Evolutionary conservation across 2,329 filamentous ascomycete species (phyloP).

Genomic region (Diaporthe longicolla): DNA sequence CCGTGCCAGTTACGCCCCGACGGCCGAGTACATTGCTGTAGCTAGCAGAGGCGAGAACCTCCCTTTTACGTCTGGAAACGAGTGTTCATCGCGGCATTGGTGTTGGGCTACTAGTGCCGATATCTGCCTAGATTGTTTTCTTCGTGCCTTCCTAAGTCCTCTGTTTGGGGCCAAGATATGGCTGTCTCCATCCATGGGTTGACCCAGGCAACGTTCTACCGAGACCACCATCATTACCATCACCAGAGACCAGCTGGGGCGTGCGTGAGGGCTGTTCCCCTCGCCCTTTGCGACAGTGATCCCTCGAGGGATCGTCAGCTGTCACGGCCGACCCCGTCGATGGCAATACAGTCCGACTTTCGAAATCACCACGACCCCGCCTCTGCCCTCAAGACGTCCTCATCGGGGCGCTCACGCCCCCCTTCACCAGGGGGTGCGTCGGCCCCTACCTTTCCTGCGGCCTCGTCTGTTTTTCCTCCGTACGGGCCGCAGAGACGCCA

Average conservation of each 20-base stretch:
- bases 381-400: constrained; percentile 13
- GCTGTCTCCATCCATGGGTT: constrained; percentile 18
- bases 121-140: background rate
- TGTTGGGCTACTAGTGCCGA: background rate
- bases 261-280: background rate
- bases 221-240: background rate
- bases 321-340: background rate
- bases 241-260: background rate
- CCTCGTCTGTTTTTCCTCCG: background rate
- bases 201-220: background rate
- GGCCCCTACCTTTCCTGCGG: background rate
- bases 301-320: background rate
- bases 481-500: background rate
- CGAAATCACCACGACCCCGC: constrained; percentile 14
- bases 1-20: background rate
- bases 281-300: background rate
- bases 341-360: constrained; percentile 33
- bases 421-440: background rate
- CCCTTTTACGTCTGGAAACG: background rate
- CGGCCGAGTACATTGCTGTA: background rate
- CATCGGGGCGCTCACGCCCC: background rate
- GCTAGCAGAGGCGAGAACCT: background rate
- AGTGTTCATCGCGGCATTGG: constrained; percentile 2
- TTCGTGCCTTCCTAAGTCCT: background rate
- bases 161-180: background rate